These are phyloP conservation scores for Candida tibetensis DNA, from an alignment of 805 yeast genomes.

Conservation along the genomic window DNA sequence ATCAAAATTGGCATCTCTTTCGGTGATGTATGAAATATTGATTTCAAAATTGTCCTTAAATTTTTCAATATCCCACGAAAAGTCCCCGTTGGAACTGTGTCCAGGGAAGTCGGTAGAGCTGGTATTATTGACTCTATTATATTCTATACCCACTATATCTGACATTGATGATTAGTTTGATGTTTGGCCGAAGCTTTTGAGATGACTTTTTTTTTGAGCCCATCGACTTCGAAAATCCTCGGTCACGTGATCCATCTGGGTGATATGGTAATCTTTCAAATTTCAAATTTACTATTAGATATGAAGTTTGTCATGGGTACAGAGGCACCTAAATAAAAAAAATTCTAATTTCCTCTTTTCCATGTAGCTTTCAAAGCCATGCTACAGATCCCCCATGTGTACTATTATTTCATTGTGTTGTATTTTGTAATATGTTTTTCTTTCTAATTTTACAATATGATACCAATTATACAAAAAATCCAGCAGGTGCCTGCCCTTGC, in stretches of 20 bases:
- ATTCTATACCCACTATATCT: conserved; percentile 78
- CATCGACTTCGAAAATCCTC: conserved; percentile 5
- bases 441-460: too few relatives aligned
- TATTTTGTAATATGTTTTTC: too few relatives aligned
- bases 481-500: too few relatives aligned
- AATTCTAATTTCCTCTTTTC: too few relatives aligned
- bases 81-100: conserved; percentile 58
- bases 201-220: conserved; percentile 4
- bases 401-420: too few relatives aligned
- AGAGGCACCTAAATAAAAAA: too few relatives aligned
- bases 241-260: conserved; percentile 3
- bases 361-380: too few relatives aligned
- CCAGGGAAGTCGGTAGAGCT: conserved; percentile 93
- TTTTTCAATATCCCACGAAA: conserved; percentile 80
- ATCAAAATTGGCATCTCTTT: conserved; percentile 81
- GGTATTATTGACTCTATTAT: conserved; percentile 87
- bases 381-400: too few relatives aligned
- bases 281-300: too few relatives aligned
- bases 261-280: too few relatives aligned
- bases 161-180: conserved; percentile 15
- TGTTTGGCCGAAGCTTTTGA: neutral
- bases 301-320: too few relatives aligned
- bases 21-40: conserved; percentile 60
- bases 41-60: conserved; percentile 69
- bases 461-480: too few relatives aligned